Conservation (phyloP, 2,329 filamentous ascomycete species). For the Dactylellina cionopaga region DNA sequence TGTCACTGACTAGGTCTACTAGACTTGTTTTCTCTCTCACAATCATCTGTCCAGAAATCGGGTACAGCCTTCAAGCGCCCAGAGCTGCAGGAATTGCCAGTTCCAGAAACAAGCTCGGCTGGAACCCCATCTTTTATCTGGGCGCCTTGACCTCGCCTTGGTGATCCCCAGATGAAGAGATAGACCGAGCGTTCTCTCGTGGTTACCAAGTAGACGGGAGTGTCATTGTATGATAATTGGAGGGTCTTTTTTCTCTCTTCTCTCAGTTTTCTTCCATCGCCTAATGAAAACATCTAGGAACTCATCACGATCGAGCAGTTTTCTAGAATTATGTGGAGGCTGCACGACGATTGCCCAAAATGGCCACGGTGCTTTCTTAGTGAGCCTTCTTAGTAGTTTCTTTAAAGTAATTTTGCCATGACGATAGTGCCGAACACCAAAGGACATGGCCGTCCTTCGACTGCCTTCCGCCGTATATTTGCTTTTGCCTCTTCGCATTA, state of each 20-base stretch:
- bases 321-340: conserved; percentile 30
- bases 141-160: conserved; percentile 46
- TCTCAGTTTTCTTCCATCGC: not conserved
- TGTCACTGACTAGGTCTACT: no score
- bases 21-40: conserved; percentile 4
- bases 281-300: not conserved
- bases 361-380: conserved; percentile 25
- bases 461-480: conserved; percentile 20
- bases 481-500: conserved; percentile 29
- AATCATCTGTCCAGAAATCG: not conserved
- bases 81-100: conserved; percentile 44
- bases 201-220: not conserved
- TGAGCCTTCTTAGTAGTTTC: not conserved
- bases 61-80: conserved; percentile 26
- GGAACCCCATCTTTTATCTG: conserved; percentile 52
- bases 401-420: not conserved
- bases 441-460: conserved; percentile 31
- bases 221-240: not conserved
- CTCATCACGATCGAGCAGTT: not conserved
- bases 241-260: not conserved
- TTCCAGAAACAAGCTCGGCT: conserved; percentile 52
- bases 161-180: conserved; percentile 27
- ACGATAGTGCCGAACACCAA: conserved; percentile 21
- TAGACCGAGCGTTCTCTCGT: conserved; percentile 4
- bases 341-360: conserved; percentile 24